Conservation (phyloP, 2,329 filamentous ascomycete genomes). For the Fusarium annulatum region DNA sequence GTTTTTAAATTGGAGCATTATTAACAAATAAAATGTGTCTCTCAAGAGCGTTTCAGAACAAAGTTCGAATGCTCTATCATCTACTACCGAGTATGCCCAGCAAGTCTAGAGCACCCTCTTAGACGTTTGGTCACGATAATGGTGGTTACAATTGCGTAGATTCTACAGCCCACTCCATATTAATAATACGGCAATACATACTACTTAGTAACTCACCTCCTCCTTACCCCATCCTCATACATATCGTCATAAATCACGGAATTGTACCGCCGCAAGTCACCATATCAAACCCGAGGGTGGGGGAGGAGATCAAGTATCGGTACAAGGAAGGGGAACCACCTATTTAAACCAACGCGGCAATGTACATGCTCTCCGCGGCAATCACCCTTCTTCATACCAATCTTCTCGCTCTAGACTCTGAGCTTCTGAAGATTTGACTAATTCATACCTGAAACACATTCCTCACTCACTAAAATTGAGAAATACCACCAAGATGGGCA, state of each 20-base stretch:
- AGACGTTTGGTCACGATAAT: neutral
- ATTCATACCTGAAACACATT: neutral
- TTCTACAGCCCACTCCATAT: neutral
- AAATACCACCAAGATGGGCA: conserved; percentile 22
- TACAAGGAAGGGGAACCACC: neutral
- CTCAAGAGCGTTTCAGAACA: neutral
- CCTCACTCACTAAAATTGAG: neutral
- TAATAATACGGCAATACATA: neutral
- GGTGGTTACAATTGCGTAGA: neutral
- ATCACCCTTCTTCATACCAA: conserved; percentile 2
- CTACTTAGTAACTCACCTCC: neutral
- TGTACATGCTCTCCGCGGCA: neutral
- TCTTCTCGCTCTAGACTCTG: neutral
- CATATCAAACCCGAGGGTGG: conserved; percentile 12
- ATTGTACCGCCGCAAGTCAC: conserved; percentile 31
- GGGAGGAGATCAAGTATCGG: neutral
- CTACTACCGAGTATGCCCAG: neutral
- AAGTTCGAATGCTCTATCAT: neutral
- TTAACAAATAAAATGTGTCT: neutral
- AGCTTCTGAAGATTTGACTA: neutral
- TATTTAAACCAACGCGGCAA: conserved; percentile 9
- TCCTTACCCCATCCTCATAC: neutral
- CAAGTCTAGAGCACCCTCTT: neutral
- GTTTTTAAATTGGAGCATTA: neutral
- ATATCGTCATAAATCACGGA: conserved; percentile 28